Evolutionary conservation across 257 asterid species (phyloP).

Genomic region (Cinchona pubescens): DNA sequence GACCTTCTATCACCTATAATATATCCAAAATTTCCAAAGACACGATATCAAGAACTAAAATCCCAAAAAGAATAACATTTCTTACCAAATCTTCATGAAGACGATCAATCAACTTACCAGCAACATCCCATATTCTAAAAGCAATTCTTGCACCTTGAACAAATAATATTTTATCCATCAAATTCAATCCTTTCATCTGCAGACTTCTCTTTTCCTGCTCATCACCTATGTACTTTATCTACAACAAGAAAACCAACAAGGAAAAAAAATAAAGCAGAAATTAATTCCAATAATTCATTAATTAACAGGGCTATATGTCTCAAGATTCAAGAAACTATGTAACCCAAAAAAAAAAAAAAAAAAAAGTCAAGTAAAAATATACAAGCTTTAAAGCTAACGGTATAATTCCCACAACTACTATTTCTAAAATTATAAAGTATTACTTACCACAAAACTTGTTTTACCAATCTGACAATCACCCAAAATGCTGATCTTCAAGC

Average conservation of each 20-base stretch:
- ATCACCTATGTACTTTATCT: constrained; percentile 84
- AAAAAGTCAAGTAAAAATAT: too few species aligned
- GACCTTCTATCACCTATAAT: constrained; percentile 62
- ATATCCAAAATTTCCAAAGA: constrained; percentile 1
- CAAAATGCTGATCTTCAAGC: constrained; percentile 75
- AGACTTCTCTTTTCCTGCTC: constrained; percentile 60
- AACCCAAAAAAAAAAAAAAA: too few species aligned
- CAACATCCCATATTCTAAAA: constrained; percentile 87
- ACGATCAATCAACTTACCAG: constrained; percentile 41
- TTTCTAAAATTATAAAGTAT: background rate
- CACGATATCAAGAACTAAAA: constrained; percentile 3
- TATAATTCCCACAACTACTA: too few species aligned
- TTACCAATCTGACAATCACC: constrained; percentile 95
- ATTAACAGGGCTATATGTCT: background rate
- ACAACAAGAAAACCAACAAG: constrained; percentile 13
- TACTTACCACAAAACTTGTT: constrained; percentile 73
- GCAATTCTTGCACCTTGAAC: constrained; percentile 79
- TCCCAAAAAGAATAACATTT: background rate
- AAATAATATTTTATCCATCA: constrained; percentile 64
- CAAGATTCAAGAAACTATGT: background rate
- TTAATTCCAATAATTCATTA: background rate
- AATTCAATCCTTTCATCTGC: constrained; percentile 72
- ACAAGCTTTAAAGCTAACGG: too few species aligned
- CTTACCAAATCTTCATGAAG: background rate
- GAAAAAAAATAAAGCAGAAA: background rate